These are phyloP conservation scores for Penicillium coffeae DNA, from an alignment of 495 filamentous ascomycete genomes.

Conservation along the genomic window DNA sequence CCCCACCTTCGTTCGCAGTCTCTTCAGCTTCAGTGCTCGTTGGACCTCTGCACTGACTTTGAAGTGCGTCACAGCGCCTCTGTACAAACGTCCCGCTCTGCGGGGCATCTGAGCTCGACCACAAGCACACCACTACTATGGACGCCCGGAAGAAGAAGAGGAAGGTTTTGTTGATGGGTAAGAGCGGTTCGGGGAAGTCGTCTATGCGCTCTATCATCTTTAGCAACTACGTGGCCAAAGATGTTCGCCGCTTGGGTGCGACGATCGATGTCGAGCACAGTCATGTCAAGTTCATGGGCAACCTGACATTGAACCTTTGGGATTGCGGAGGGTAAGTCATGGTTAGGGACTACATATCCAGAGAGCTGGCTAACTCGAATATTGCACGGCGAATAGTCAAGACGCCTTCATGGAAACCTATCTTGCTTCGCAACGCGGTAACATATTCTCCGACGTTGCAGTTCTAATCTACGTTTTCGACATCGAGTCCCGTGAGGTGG, in stretches of 20 bases:
- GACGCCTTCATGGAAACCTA: slow-evolving; percentile 99
- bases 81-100: slow-evolving; percentile 23
- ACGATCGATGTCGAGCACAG: slow-evolving; percentile 98
- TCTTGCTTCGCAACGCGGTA: slow-evolving; percentile 84
- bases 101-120: slow-evolving; percentile 26
- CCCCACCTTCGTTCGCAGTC: not conserved
- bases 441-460: slow-evolving; percentile 94
- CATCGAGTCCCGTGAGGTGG: slow-evolving; percentile 90
- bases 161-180: slow-evolving; percentile 69
- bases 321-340: slow-evolving; percentile 80
- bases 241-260: slow-evolving; percentile 90
- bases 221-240: slow-evolving; percentile 94
- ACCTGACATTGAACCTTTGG: slow-evolving; percentile 95
- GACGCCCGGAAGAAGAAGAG: slow-evolving; percentile 53
- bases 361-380: too few species aligned
- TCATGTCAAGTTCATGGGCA: slow-evolving; percentile 96
- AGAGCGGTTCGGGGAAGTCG: slow-evolving; percentile 98
- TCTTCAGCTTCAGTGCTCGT: not conserved
- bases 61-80: slow-evolving; percentile 3
- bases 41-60: not conserved
- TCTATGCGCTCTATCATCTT: slow-evolving; percentile 99
- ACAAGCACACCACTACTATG: slow-evolving; percentile 25
- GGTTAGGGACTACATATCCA: not conserved
- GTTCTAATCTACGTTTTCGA: slow-evolving; percentile 99
- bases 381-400: too few species aligned